These are phyloP conservation scores for Auriscalpium vulgare DNA, from an alignment of 768 basidiomycete genomes.

Conservation along the genomic window DNA sequence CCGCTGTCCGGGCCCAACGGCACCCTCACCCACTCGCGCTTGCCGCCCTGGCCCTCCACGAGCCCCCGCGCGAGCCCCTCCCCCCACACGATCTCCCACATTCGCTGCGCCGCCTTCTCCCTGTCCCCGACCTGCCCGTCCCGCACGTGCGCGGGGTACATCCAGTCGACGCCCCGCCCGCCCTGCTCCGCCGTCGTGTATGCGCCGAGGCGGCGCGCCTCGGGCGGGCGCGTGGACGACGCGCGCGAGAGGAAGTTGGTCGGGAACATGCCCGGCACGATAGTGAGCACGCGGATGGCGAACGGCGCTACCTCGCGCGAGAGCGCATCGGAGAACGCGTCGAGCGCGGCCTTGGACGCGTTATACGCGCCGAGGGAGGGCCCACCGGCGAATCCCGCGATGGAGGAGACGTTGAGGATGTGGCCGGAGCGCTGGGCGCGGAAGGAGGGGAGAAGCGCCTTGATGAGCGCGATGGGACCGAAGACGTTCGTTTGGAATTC, in stretches of 20 bases:
- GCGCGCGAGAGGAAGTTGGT: slow-evolving; percentile 17
- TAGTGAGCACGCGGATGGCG: slow-evolving; percentile 18
- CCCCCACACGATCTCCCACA: slow-evolving; percentile 20
- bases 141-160: slow-evolving; percentile 2
- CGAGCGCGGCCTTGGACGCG: slow-evolving; percentile 22
- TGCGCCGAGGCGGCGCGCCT: not conserved
- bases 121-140: slow-evolving; percentile 19
- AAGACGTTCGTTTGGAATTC: slow-evolving; percentile 24
- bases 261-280: slow-evolving; percentile 24
- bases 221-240: not conserved
- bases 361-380: slow-evolving; percentile 20
- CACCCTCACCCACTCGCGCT: slow-evolving; percentile 16
- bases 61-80: slow-evolving; percentile 14
- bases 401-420: slow-evolving; percentile 21
- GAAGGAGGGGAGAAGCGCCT: slow-evolving; percentile 20
- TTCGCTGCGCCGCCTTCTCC: slow-evolving; percentile 13
- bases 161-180: slow-evolving; percentile 2
- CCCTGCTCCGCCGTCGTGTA: slow-evolving; percentile 18
- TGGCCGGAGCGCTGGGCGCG: slow-evolving; percentile 19
- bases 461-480: slow-evolving; percentile 20
- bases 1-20: slow-evolving; percentile 20
- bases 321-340: slow-evolving; percentile 19
- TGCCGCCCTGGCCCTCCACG: slow-evolving; percentile 8
- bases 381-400: slow-evolving; percentile 13
- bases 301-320: slow-evolving; percentile 21